Evolutionary conservation across 2,329 filamentous ascomycete species (phyloP), one percentile per base, ranked within the genome.

Genomic region (Cytospora schulzeri): DNA sequence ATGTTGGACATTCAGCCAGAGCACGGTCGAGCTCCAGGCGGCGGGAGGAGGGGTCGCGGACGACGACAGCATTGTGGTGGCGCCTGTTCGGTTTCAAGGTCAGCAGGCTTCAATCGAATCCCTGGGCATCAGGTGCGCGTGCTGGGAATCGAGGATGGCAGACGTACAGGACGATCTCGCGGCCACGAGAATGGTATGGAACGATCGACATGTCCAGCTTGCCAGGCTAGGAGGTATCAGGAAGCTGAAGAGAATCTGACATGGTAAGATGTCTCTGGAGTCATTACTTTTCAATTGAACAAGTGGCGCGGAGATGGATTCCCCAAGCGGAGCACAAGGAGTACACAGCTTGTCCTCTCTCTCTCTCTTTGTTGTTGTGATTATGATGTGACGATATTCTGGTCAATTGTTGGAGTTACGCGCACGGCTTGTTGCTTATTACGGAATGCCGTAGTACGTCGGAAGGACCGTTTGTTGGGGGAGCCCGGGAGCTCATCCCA

Each of bases 1-100:
- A 97, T 72, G 92, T 92, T n/a, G 96, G 95, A 73, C 96, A 99
- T 73, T 93, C 88, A 65, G 87, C 85, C 64, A 93, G 79, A 66
- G 82, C 88, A 67, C 91, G 89, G 33, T 67, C 65, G 59, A 97
- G 90, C 70, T 92, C 92, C 68, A 99, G 87, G 71, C 93, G 91
- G 68, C 89, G 90, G 8, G 93, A 97, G 33, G 87, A 83, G 55
- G 88, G 91, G 78, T 99, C 94, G 73, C 91, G 93, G 45, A 98
- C 88, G 53, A 99, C 95, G 64, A 99, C 88, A 26, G 93, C 90
- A 78, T 97, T 92, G 73, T 92, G 91, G 76, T 97, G 93, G 67
- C 94, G 95, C 60, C 95, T 98, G 72, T 28, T 29, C 29, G 28
- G 1, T 35, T 4, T 14, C 33, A 6, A 1, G 8, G 52, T 29